These are phyloP conservation scores for Lasiodiplodia theobromae DNA, from an alignment of 2,329 filamentous ascomycete genomes.

Conservation along the genomic window DNA sequence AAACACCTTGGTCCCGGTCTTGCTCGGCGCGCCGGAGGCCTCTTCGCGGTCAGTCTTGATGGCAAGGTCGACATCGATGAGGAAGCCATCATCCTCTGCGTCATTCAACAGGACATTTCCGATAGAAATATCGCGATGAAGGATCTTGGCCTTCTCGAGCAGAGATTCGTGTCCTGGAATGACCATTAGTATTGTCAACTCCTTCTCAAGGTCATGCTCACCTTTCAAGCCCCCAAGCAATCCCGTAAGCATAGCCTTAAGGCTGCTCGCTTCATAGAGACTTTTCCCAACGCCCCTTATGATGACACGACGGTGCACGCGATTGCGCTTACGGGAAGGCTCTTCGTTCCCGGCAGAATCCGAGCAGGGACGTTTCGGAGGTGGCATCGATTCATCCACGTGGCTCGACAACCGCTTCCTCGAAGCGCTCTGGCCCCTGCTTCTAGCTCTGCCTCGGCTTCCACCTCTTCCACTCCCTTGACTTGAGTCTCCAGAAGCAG, in stretches of 20 bases:
- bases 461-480: constrained; percentile 14
- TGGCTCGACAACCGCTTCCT: constrained; percentile 8
- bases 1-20: constrained; percentile 55
- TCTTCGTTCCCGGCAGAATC: not conserved
- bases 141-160: constrained; percentile 41
- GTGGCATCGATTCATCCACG: not conserved
- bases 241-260: constrained; percentile 36
- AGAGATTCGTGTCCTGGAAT: constrained; percentile 44
- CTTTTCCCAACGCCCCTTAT: constrained; percentile 50
- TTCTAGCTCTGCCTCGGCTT: constrained; percentile 22
- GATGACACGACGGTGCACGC: constrained; percentile 52
- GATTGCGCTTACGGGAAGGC: constrained; percentile 37
- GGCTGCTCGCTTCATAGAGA: constrained; percentile 53
- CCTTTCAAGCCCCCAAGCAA: constrained; percentile 16
- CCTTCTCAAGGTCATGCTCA: not conserved
- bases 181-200: not conserved
- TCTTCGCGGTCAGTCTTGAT: constrained; percentile 45
- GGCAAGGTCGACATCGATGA: constrained; percentile 53
- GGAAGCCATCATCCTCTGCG: constrained; percentile 45
- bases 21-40: constrained; percentile 51
- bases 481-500: constrained; percentile 37
- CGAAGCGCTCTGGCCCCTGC: constrained; percentile 11
- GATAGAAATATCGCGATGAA: constrained; percentile 56
- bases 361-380: constrained; percentile 17
- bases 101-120: constrained; percentile 59